phyloP scores from a whole-genome alignment of 1,284 basidiomycete genomes.

The Cerioporus squamosus region DNA sequence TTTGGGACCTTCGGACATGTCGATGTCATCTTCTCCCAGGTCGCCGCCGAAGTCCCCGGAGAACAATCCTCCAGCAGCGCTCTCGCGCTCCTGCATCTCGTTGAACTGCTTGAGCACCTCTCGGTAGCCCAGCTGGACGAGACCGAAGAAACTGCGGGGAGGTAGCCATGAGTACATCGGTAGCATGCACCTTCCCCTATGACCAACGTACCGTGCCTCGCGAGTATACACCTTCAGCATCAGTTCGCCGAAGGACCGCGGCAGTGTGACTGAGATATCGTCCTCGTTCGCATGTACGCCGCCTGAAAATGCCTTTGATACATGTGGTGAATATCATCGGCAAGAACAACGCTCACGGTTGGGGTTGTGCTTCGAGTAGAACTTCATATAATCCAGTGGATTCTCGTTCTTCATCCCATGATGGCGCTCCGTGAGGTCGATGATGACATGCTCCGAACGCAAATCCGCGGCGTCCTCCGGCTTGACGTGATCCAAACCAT shows the following conservation, averaged over 20 bases:
- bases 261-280: slow-evolving; percentile 67
- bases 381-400: slow-evolving; percentile 68
- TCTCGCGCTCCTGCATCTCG: slow-evolving; percentile 15
- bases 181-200: background rate
- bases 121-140: slow-evolving; percentile 72
- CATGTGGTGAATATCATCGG: background rate
- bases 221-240: slow-evolving; percentile 70
- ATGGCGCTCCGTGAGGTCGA: slow-evolving; percentile 66
- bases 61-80: background rate
- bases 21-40: slow-evolving; percentile 1
- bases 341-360: slow-evolving; percentile 45
- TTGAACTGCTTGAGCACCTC: slow-evolving; percentile 46
- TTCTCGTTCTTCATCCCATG: slow-evolving; percentile 76
- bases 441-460: slow-evolving; percentile 57
- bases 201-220: slow-evolving; percentile 45
- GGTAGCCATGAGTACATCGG: background rate
- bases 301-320: slow-evolving; percentile 34
- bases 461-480: slow-evolving; percentile 42
- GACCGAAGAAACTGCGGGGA: slow-evolving; percentile 46
- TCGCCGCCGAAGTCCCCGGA: background rate
- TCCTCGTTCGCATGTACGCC: slow-evolving; percentile 50
- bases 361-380: slow-evolving; percentile 72
- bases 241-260: slow-evolving; percentile 64
- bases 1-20: background rate
- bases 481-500: slow-evolving; percentile 24